Evolutionary conservation across 371 early-diverging fungal genomes (phyloP), one percentile per base, ranked within the genome.

Genomic region (Rhizoclosmatium hyalinum): DNA sequence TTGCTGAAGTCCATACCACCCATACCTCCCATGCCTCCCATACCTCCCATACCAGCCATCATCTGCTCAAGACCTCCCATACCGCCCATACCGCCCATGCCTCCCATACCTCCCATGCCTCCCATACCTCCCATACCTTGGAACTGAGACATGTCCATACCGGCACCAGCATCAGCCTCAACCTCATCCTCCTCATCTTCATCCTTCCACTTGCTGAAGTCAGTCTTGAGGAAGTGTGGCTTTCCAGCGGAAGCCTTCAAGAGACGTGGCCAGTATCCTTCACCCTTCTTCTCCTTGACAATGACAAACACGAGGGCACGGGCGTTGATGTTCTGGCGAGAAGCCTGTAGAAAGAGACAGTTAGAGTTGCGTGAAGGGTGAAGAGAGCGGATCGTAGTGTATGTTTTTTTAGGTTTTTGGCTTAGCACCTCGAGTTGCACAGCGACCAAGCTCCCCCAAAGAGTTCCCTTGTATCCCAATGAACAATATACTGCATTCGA

Each of bases 141-240:
- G 32, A 32, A 32, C 32, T 77, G 73, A 14, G 78, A 78, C 73
- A 78, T 76, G 43, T 82, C 80, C 14, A 76, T 83, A 50, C 65
- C 74, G 58, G 21, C 76, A 42, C 68, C 79, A 71, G 24, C 73
- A 77, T 24, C 65, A 45, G 74, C 46, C 58, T 82, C 79, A 70
- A 90, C 94, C 6, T 94, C 95, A 5, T 95, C 96, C 32, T 95
- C 94, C 12, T 97, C 96, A 79, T 95, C 95, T 78, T 95, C 96
- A 81, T 97, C 98, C 79, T 80, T 90, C 95, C 95, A 98, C 78
- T 82, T 91, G 63, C 89, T 77, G 82, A 98, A 98, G 79, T 98
- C 98, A 45, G 94, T 93, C 89, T 95, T 94, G 70, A 97, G 77
- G 74, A 88, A 98, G 82, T 90, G 86, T 69, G 85, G 86, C 85